Evolutionary conservation across 805 yeast genomes (phyloP), one percentile per base, ranked within the genome.

Genomic region (Myxozyma sirexii): DNA sequence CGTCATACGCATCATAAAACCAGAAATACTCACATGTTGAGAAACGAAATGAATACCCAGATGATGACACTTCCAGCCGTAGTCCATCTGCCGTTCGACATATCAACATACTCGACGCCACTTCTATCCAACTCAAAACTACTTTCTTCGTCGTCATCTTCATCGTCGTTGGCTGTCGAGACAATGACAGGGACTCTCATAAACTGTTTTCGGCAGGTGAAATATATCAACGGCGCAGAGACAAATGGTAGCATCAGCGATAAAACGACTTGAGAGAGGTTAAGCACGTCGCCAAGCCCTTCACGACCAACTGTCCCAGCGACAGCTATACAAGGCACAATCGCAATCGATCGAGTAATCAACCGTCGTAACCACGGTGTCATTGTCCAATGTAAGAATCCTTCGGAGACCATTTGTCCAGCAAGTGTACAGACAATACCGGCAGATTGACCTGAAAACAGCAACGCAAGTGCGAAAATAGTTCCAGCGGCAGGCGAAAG

Each of bases 371-470:
- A 69, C 88, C 96, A 86, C 2, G 97, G 97, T 62, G 79, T 80
- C 43, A 89, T 65, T 1, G 81, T 83, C 97, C 97, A 91, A 54
- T 85, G 81, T 41, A 92, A 76, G 69, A 89, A 93, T 0, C 97
- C 97, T 72, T 92, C 97, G 66, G 90, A 83, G 1, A 92, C 97
- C 67, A 92, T 85, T 73, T 92, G 66, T 96, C 97, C 97, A 0
- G 68, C 90, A 76, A 92, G 87, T 0, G 97, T 92, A 72, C 97
- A 91, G 1, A 91, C 92, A 44, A 92, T 84, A 50, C 97, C 96
- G 0, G 97, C 97, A 47, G 92, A 86, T 69, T 88, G 91, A 4
- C 97, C 97, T 59, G 94, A 86, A 59, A 88, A 82, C 41, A 92
- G 76, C 67, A 92, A 77, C 0, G 97, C 97, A 54, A 90, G 72